Evolutionary conservation across 108 stramenopile genomes (phyloP).

Genomic region (Seminavis robusta): DNA sequence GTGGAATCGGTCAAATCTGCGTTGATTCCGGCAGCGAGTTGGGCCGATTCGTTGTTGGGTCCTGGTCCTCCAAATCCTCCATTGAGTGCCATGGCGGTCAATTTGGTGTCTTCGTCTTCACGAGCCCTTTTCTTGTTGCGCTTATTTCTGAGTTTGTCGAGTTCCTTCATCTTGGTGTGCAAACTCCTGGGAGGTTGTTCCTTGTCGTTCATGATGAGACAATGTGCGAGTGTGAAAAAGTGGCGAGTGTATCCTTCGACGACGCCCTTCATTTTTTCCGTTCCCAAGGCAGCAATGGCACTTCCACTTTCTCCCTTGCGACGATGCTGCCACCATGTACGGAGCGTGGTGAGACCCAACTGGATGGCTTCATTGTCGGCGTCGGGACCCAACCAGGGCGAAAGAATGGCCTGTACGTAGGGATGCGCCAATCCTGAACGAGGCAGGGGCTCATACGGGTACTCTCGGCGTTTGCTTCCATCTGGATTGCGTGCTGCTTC

Average conservation of each 20-base stretch:
- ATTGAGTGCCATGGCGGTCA: slow-evolving; percentile 31
- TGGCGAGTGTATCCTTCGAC: slow-evolving; percentile 92
- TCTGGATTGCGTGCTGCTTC: slow-evolving; percentile 20
- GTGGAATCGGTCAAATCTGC: slow-evolving; percentile 21
- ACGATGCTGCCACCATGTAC: slow-evolving; percentile 93
- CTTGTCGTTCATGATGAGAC: slow-evolving; percentile 78
- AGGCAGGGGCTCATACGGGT: slow-evolving; percentile 87
- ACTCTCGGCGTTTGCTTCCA: slow-evolving; percentile 48
- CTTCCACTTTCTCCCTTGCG: slow-evolving; percentile 87
- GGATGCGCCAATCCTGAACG: slow-evolving; percentile 83
- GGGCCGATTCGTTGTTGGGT: not conserved
- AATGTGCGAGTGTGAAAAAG: slow-evolving; percentile 82
- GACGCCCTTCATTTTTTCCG: slow-evolving; percentile 88
- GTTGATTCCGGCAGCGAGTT: slow-evolving; percentile 3
- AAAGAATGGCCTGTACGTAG: slow-evolving; percentile 86
- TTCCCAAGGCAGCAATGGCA: slow-evolving; percentile 80
- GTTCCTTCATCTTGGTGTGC: slow-evolving; percentile 71
- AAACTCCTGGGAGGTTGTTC: slow-evolving; percentile 83
- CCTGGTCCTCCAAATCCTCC: slow-evolving; percentile 15
- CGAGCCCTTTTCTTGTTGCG: slow-evolving; percentile 53
- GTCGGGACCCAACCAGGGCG: slow-evolving; percentile 87
- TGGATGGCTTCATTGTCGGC: slow-evolving; percentile 88
- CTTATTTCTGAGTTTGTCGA: slow-evolving; percentile 72
- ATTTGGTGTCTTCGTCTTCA: slow-evolving; percentile 36
- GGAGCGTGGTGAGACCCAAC: slow-evolving; percentile 78